Evolutionary conservation across 148 eudicot genomes (phyloP), one percentile per base, ranked within the genome.

Genomic region (Salicornia ramosissima): DNA sequence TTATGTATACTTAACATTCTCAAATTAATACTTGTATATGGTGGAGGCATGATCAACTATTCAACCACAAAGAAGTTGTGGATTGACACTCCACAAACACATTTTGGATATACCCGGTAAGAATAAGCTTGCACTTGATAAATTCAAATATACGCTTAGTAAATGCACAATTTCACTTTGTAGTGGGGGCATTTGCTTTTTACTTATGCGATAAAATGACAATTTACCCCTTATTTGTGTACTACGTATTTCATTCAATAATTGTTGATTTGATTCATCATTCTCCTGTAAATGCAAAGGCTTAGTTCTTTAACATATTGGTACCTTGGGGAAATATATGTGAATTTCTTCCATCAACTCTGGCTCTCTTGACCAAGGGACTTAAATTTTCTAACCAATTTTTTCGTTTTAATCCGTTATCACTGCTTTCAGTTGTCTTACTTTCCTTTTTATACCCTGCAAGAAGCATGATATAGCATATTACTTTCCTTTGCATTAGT

Each of bases 391-490:
- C 85, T 54, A 65, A 24, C 55, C 73, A 62, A 25, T 60, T 83
- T 79, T 80, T 86, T 79, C 96, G 78, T 79, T 90, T 90, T 79
- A 71, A 49, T 42, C 79, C 77, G 19, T 52, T 28, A 29, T 70
- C 75, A 43, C 75, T 40, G 22, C 54, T 33, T 67, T 39, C 30
- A 21, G 30, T 42, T 3, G 29, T 34, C 45, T 71, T 34, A 21
- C 61, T 56, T 46, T 64, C 66, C 22, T 28, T 60, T 34, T 24
- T 55, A 71, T 22, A 18, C 10, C 24, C 85, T 80, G 82, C 46
- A 71, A 34, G 65, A 49, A 52, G 26, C 19, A 64, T 42, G 65
- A 34, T 50, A n/a, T n/a, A n/a, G n/a, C n/a, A n/a, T n/a, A n/a
- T n/a, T n/a, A n/a, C n/a, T n/a, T n/a, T n/a, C n/a, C 21, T 66